Conservation (phyloP, 306 rosid genomes). For the Ochetophila trinervis region DNA sequence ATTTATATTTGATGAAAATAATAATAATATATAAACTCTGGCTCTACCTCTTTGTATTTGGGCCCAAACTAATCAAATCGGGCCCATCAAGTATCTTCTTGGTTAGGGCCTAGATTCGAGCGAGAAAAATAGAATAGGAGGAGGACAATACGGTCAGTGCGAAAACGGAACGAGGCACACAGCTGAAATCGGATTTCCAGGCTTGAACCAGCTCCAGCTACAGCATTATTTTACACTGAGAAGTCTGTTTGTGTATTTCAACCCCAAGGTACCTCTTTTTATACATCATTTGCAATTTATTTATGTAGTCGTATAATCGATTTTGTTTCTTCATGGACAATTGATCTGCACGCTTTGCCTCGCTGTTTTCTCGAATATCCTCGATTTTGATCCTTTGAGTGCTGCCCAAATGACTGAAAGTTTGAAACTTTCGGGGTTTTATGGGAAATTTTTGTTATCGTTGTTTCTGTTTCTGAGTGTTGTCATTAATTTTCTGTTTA, state of each 20-base stretch:
- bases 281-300: background rate
- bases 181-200: background rate
- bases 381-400: background rate
- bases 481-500: background rate
- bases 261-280: slow-evolving; percentile 5
- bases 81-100: no score
- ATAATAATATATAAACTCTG: no score
- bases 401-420: background rate
- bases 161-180: background rate
- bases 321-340: background rate
- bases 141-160: slow-evolving; percentile 12
- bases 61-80: no score
- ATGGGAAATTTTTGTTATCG: background rate
- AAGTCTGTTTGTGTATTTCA: background rate
- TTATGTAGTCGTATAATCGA: background rate
- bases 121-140: background rate
- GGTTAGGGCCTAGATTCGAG: no score
- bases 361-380: background rate
- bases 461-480: background rate
- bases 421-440: background rate
- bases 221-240: no score
- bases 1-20: no score
- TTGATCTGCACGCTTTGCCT: slow-evolving; percentile 9
- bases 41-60: no score
- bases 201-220: no score